Conservation (phyloP, 192 early-diverging fungal species). For the Spizellomyces sp. region DNA sequence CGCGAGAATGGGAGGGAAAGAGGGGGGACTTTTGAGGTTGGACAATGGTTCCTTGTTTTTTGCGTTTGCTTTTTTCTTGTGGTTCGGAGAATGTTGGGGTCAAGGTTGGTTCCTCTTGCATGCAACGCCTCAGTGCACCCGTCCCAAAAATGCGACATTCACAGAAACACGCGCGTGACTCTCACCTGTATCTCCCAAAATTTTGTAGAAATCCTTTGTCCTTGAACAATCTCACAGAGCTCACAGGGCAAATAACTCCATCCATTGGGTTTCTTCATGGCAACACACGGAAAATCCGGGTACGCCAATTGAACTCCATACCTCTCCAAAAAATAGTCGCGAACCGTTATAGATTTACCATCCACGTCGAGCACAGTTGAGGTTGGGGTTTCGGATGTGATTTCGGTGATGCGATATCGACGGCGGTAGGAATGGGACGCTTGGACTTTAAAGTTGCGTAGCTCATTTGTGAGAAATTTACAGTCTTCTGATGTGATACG, state of each 20-base stretch:
- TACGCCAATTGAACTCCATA: not conserved
- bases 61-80: not conserved
- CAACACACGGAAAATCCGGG: conserved; percentile 11
- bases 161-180: not conserved
- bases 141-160: not conserved
- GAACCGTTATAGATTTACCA: not conserved
- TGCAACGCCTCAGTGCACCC: not conserved
- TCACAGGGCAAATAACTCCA: conserved; percentile 24
- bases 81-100: not conserved
- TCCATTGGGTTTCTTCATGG: conserved; percentile 9
- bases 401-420: conserved; percentile 6
- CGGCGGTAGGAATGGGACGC: conserved; percentile 22
- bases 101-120: not conserved
- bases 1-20: not conserved
- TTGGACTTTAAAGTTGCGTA: conserved; percentile 7
- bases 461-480: conserved; percentile 16
- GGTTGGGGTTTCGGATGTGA: not conserved
- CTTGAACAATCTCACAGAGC: conserved; percentile 14
- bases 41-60: not conserved
- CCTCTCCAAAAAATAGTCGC: conserved; percentile 7
- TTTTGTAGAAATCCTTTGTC: conserved; percentile 4
- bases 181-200: conserved; percentile 3
- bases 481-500: conserved; percentile 4
- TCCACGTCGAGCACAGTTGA: conserved; percentile 4
- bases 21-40: too few species aligned